A percentile compares a stretch with the other conserved stretches of the same genome.
phyloP scores from a whole-genome alignment of 2,329 filamentous ascomycete species.

The Fusarium fracticaudum region DNA sequence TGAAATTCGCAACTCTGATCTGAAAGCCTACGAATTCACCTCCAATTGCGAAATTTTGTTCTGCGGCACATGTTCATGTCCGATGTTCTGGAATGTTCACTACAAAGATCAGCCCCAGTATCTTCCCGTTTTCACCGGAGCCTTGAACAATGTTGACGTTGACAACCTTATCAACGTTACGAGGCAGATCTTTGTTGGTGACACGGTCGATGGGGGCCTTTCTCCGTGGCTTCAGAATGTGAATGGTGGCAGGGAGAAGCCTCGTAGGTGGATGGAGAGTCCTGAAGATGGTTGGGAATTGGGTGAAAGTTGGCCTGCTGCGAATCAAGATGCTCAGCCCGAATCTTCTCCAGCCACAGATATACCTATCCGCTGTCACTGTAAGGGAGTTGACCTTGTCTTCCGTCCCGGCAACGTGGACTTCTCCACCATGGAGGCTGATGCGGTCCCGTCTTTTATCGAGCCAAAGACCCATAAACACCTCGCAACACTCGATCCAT shows the following conservation, averaged over 20 bases:
- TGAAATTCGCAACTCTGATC: slow-evolving; percentile 29
- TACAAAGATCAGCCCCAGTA: slow-evolving; percentile 2
- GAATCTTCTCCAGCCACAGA: slow-evolving; percentile 28
- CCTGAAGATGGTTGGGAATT: slow-evolving; percentile 42
- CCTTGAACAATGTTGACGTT: slow-evolving; percentile 44
- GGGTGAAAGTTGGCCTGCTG: slow-evolving; percentile 44
- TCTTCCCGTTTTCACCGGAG: slow-evolving; percentile 51
- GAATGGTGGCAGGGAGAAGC: slow-evolving; percentile 43
- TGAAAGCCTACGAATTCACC: slow-evolving; percentile 52
- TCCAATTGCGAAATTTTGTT: slow-evolving; percentile 48
- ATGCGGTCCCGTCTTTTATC: slow-evolving; percentile 53
- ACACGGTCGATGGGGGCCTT: slow-evolving; percentile 63
- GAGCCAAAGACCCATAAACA: slow-evolving; percentile 55
- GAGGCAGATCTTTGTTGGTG: slow-evolving; percentile 57
- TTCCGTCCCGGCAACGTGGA: slow-evolving; percentile 47
- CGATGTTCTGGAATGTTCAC: slow-evolving; percentile 53
- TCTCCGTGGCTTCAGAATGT: slow-evolving; percentile 55
- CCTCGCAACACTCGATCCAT: slow-evolving; percentile 54
- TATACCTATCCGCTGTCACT: slow-evolving; percentile 56
- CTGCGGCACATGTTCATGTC: slow-evolving; percentile 55
- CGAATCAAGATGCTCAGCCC: slow-evolving; percentile 2
- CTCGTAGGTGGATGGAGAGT: slow-evolving; percentile 42
- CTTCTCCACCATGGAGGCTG: slow-evolving; percentile 25
- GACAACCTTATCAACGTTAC: slow-evolving; percentile 45
- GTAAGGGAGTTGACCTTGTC: slow-evolving; percentile 56